Evolutionary conservation across 805 yeast genomes (phyloP), one percentile per base, ranked within the genome.

Genomic region (Kluyveromyces wickerhamii): DNA sequence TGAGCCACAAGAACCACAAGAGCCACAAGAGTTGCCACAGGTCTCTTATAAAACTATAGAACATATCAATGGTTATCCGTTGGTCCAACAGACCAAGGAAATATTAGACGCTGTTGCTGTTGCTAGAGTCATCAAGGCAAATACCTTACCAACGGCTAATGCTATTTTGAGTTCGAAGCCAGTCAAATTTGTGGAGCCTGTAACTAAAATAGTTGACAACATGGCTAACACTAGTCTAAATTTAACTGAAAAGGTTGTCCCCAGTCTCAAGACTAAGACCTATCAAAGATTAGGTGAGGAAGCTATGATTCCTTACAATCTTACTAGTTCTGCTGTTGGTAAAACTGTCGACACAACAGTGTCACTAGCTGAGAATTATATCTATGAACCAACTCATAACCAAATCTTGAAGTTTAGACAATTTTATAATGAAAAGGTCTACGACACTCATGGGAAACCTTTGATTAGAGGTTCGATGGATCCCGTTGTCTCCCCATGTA

Each of bases 361-460:
- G 2, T 42, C 52, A 22, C 42, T 62, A 5, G 54, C 63, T 27
- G 55, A 58, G 27, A 48, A 54, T 22, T 60, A 59, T 40, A 52
- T 67, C 23, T 56, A 63, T 38, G 47, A 57, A 27, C 83, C 87
- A 20, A 56, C 74, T 3, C 69, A 70, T 42, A 59, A 59, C 41
- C 65, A 69, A 15, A 59, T 73, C 18, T 51, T 62, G 44, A 67
- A 64, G 32, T 58, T 69, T 38, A 75, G 81, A 42, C 64, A 63
- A 33, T 59, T 59, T 35, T 71, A 74, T 49, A 69, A 74, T 49
- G 61, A 67, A 31, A 64, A 71, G 21, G 48, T 74, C 26, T 69
- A 71, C 51, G 76, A 77, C 48, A 66, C 72, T 6, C 62, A 74
- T 20, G 85, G 85, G 16, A 74, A 73, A 48, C 80, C 83, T 26